Evolutionary conservation across 2,329 filamentous ascomycete genomes (phyloP).

Genomic region (Colletotrichum tropicale): DNA sequence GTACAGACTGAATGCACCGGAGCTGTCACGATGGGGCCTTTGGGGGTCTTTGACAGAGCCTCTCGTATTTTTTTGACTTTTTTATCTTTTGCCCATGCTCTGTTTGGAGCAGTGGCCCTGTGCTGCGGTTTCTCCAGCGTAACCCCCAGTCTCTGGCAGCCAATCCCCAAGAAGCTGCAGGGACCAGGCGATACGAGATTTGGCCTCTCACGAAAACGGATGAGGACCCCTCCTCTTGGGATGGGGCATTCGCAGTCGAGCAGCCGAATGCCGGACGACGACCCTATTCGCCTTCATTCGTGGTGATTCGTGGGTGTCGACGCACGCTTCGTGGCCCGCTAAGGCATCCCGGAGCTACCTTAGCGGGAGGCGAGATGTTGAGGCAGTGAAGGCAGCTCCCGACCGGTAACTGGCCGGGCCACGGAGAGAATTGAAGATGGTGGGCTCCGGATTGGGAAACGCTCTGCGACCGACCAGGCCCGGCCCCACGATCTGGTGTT

Average conservation of each 20-base stretch:
- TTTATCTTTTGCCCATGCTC: background rate
- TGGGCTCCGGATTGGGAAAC: background rate
- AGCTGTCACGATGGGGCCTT: conserved; percentile 2
- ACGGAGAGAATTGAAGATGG: background rate
- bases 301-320: background rate
- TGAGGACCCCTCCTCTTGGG: background rate
- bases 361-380: background rate
- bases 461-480: background rate
- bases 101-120: conserved; percentile 2
- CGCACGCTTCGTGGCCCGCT: conserved; percentile 9
- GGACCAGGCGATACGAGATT: conserved; percentile 18
- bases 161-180: conserved; percentile 12
- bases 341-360: background rate
- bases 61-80: conserved; percentile 11
- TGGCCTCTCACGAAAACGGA: background rate
- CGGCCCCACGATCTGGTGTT: conserved; percentile 1
- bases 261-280: conserved; percentile 12
- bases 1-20: background rate
- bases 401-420: background rate
- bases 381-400: background rate
- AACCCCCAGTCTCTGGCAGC: background rate
- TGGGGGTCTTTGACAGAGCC: background rate
- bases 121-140: conserved; percentile 2
- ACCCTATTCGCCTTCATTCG: background rate
- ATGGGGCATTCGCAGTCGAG: background rate